phyloP scores from a whole-genome alignment of 306 rosid species.

The Mucuna pruriens region DNA sequence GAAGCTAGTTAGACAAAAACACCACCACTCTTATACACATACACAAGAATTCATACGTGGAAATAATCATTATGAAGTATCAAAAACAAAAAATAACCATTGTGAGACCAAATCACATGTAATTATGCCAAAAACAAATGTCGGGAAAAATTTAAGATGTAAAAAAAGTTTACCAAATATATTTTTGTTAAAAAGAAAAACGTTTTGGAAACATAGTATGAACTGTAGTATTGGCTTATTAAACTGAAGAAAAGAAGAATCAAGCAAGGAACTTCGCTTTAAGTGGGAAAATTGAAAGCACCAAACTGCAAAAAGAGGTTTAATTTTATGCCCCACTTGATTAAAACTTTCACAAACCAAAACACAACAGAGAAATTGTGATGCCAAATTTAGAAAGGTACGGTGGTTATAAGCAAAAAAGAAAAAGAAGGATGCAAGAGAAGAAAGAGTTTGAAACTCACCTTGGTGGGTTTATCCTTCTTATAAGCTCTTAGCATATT shows the following conservation, averaged over 20 bases:
- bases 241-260: slow-evolving; percentile 20
- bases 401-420: background rate
- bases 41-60: slow-evolving; percentile 29
- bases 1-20: slow-evolving; percentile 32
- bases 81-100: too few species aligned
- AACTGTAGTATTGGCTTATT: background rate
- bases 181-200: too few species aligned
- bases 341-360: background rate
- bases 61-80: slow-evolving; percentile 23
- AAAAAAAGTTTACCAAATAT: background rate
- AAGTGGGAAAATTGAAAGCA: background rate
- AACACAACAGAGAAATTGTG: background rate
- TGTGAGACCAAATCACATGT: background rate
- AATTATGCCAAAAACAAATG: background rate
- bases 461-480: slow-evolving; percentile 57
- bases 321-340: background rate
- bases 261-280: slow-evolving; percentile 11
- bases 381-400: background rate
- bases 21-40: background rate
- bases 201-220: too few species aligned
- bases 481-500: slow-evolving; percentile 55
- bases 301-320: background rate
- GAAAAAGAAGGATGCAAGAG: too few species aligned
- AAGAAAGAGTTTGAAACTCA: too few species aligned
- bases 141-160: background rate